Evolutionary conservation across 371 early-diverging fungal species (phyloP).

Genomic region (Mucor saturninus): DNA sequence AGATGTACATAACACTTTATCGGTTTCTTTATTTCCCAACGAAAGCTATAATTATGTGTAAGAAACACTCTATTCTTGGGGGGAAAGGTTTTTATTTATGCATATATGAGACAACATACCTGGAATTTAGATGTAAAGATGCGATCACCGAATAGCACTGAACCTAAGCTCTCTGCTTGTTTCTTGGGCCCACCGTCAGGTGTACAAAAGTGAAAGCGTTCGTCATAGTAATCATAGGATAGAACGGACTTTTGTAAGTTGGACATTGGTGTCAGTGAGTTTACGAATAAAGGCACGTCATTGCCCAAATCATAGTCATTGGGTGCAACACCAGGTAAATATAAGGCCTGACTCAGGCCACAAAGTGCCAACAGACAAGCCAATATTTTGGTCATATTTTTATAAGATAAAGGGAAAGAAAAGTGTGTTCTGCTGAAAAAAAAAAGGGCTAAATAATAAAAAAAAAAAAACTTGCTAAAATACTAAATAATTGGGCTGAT

Average conservation of each 20-base stretch:
- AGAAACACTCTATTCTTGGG: too few relatives aligned
- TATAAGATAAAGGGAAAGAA: not conserved
- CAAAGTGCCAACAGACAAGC: slow-evolving; percentile 22
- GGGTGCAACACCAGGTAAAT: slow-evolving; percentile 95
- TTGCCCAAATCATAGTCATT: slow-evolving; percentile 77
- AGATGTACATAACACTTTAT: slow-evolving; percentile 71
- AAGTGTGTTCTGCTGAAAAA: not conserved
- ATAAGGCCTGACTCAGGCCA: slow-evolving; percentile 62
- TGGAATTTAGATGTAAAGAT: slow-evolving; percentile 86
- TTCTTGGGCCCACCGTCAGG: slow-evolving; percentile 72
- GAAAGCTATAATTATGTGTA: slow-evolving; percentile 22
- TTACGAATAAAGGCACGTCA: slow-evolving; percentile 81
- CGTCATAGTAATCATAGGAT: slow-evolving; percentile 87
- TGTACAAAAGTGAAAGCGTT: slow-evolving; percentile 84
- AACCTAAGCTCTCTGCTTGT: slow-evolving; percentile 86
- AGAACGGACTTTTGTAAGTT: slow-evolving; percentile 73
- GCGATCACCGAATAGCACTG: slow-evolving; percentile 95
- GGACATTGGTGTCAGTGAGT: slow-evolving; percentile 84
- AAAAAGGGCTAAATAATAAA: not conserved
- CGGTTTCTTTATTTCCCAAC: slow-evolving; percentile 44
- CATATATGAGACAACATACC: slow-evolving; percentile 41
- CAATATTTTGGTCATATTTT: slow-evolving; percentile 10
- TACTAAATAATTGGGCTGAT: slow-evolving; percentile 1
- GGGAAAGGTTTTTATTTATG: too few relatives aligned
- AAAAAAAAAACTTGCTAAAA: slow-evolving; percentile 3